Evolutionary conservation across 192 early-diverging fungal species (phyloP).

Genomic region (Coemansia sp.): DNA sequence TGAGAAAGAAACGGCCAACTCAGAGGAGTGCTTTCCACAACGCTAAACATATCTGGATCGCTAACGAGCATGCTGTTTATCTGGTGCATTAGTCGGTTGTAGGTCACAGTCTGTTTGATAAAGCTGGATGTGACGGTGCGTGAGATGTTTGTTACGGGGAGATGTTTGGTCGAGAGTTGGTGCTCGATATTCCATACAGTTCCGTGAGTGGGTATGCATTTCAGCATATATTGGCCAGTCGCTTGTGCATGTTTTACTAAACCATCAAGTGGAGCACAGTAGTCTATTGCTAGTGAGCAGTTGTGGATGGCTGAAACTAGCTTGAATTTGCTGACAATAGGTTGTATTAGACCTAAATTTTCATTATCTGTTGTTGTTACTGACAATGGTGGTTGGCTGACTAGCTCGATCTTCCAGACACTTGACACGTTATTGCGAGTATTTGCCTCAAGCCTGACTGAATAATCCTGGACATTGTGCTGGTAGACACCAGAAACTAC

Average conservation of each 20-base stretch:
- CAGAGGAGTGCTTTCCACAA: constrained; percentile 69
- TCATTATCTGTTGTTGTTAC: background rate
- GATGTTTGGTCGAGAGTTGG: constrained; percentile 66
- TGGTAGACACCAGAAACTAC: constrained; percentile 62
- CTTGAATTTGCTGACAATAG: constrained; percentile 72
- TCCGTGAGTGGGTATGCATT: constrained; percentile 18
- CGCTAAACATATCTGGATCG: constrained; percentile 83
- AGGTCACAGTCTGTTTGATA: constrained; percentile 72
- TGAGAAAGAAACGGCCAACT: constrained; percentile 82
- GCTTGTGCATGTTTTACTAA: background rate
- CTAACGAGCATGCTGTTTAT: constrained; percentile 89
- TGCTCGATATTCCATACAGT: constrained; percentile 91
- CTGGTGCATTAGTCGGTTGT: constrained; percentile 94
- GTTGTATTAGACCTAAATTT: constrained; percentile 62
- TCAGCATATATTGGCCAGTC: background rate
- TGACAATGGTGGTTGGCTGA: constrained; percentile 64
- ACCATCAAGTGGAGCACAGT: background rate
- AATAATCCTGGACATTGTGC: background rate
- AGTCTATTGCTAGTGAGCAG: constrained; percentile 57
- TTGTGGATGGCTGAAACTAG: constrained; percentile 65
- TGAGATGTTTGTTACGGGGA: constrained; percentile 55
- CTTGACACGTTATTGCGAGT: background rate
- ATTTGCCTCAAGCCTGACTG: background rate
- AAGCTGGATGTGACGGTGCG: constrained; percentile 62
- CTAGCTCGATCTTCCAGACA: background rate